Evolutionary conservation across 2,329 filamentous ascomycete genomes (phyloP).

Genomic region (Chaetomium olivaceum): DNA sequence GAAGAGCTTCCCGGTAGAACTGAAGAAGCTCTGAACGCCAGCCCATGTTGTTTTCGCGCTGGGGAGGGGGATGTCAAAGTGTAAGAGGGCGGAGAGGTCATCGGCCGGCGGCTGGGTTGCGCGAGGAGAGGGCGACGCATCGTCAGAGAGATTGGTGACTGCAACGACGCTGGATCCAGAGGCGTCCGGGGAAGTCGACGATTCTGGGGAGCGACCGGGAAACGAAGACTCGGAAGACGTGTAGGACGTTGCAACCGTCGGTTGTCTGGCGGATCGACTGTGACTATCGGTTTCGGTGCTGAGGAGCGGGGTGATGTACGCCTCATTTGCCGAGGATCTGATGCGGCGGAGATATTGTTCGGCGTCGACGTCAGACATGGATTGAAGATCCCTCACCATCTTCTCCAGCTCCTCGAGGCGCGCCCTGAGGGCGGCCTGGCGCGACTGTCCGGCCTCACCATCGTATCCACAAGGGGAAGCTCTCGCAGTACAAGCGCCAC

Average conservation of each 20-base stretch:
- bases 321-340: conserved; percentile 28
- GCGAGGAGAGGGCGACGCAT: background rate
- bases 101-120: background rate
- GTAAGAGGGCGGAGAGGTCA: conserved; percentile 14
- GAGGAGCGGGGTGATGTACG: conserved; percentile 9
- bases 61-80: conserved; percentile 31
- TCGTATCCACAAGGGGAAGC: conserved; percentile 37
- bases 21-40: conserved; percentile 35
- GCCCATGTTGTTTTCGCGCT: conserved; percentile 25
- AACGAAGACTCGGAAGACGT: background rate
- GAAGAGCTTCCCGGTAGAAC: conserved; percentile 34
- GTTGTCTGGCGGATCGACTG: background rate
- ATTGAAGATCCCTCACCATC: conserved; percentile 33
- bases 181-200: background rate
- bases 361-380: conserved; percentile 32
- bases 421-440: conserved; percentile 36
- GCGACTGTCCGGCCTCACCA: conserved; percentile 37
- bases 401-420: conserved; percentile 36
- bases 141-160: background rate
- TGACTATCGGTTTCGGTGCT: background rate
- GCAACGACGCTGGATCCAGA: background rate
- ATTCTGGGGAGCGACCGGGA: background rate
- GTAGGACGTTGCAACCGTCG: background rate
- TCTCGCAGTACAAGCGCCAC: conserved; percentile 35
- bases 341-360: conserved; percentile 33